Base-by-base conservation (phyloP, 139 green algal genomes). In the Dunaliella sp. region DNA sequence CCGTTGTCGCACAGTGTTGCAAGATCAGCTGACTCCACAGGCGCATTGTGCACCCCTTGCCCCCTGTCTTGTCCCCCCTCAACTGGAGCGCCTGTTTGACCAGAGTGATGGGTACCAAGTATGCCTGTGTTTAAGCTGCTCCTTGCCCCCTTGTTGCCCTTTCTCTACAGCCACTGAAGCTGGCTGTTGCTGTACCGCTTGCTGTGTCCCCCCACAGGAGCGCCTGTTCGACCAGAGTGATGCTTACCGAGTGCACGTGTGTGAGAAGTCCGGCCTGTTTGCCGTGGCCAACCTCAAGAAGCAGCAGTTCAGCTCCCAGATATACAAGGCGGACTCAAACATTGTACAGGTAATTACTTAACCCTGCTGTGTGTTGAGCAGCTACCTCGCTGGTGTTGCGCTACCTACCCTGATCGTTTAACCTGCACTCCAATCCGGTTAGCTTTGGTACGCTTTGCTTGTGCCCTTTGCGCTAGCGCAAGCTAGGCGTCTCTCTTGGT, bases 251-350 rank as follows among this genome's bases (percentile, higher is more conserved):
- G 91, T 98, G 81, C 95, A 98, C 86, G 93, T 98, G 33, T 98
- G 96, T 89, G 91, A 96, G 87, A 89, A 91, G 75, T 95, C 90
- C 75, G 96, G 96, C 36, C 91, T 98, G 1, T 92, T 97, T 24
- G 95, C 94, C 28, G 92, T 97, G 36, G 95, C 95, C 80, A 97
- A 98, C 90, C 88, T 98, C 12, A 95, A 95, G 90, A 97, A 97
- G 87, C 93, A 97, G 86, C 91, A 92, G 83, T 97, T 96, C 90
- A 92, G 91, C 84, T 95, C 92, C 89, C 91, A 92, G 83, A 87
- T 94, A 22, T 84, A 87, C 77, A 87, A 87, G 76, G 58, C 72
- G n/a, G 86, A 88, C 81, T 79, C 80, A 2, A 83, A 22, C 74
- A 58, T 88, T 22, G 89, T 92, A 84, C 88, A 91, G 88, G 88